Percentiles rank a stretch among this genome's conserved stretches.
Conservation (phyloP, 257 asterid genomes). For the Anisodus tanguticus region DNA sequence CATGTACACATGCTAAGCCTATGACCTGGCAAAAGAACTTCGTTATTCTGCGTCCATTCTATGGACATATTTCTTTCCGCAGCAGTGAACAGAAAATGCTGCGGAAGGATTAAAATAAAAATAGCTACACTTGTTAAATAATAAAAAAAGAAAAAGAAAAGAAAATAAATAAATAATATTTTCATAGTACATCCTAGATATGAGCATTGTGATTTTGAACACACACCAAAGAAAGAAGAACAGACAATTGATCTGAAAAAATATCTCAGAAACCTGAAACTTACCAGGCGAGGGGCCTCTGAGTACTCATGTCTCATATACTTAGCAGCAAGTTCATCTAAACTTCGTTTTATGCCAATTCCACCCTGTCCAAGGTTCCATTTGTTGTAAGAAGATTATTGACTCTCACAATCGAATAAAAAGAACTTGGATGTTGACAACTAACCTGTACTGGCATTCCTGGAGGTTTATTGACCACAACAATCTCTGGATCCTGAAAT, state of each 20-base stretch:
- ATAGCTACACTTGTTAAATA: background rate
- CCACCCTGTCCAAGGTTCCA: conserved; percentile 69
- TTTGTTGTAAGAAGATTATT: conserved; percentile 4
- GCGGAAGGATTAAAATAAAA: background rate
- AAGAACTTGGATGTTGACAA: conserved; percentile 12
- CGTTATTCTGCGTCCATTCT: background rate
- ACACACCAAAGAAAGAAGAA: background rate
- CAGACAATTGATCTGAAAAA: background rate
- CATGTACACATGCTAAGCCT: background rate
- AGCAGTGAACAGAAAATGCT: background rate
- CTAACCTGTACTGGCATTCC: conserved; percentile 95
- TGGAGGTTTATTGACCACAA: conserved; percentile 87
- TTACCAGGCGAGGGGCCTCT: conserved; percentile 94
- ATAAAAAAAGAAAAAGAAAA: too few relatives aligned
- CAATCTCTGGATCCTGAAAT: conserved; percentile 70
- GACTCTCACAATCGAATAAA: conserved; percentile 30
- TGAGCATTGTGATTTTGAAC: background rate
- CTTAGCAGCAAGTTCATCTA: conserved; percentile 87
- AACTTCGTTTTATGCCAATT: conserved; percentile 78
- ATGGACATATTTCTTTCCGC: background rate
- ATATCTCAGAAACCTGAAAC: conserved; percentile 36
- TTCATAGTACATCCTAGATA: background rate
- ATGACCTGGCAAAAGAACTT: background rate
- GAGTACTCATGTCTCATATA: conserved; percentile 67
- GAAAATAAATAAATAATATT: background rate